Conservation (phyloP, 192 early-diverging fungal genomes). For the Lunasporangiospora selenospora region DNA sequence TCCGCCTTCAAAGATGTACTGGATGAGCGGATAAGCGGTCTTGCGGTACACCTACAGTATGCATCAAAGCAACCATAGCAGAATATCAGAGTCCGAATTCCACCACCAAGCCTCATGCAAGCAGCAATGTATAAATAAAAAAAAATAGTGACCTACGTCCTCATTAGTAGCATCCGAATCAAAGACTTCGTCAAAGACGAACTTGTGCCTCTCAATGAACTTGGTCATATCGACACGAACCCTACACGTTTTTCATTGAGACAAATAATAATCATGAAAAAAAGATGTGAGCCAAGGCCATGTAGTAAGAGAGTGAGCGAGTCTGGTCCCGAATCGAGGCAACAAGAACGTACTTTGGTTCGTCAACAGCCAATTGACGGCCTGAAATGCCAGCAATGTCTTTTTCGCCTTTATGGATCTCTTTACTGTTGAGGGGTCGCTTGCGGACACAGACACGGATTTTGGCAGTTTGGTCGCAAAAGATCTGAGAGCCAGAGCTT, state of each 20-base stretch:
- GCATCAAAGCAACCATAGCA: background rate
- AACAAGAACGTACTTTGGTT: constrained; percentile 82
- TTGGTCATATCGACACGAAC: constrained; percentile 95
- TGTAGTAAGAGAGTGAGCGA: background rate
- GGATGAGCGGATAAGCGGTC: constrained; percentile 92
- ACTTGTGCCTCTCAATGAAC: constrained; percentile 94
- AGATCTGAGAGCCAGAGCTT: constrained; percentile 11
- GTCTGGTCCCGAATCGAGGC: background rate
- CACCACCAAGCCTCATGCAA: background rate
- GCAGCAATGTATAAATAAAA: background rate
- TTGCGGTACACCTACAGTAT: constrained; percentile 74
- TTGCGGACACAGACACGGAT: constrained; percentile 99
- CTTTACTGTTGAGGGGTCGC: constrained; percentile 90
- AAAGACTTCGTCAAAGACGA: constrained; percentile 98
- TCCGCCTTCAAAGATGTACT: constrained; percentile 94
- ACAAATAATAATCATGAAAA: background rate
- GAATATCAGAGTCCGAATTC: background rate
- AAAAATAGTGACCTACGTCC: constrained; percentile 55
- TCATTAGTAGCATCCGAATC: constrained; percentile 81
- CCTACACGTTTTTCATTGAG: too few species aligned
- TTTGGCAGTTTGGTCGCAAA: constrained; percentile 73
- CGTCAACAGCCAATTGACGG: constrained; percentile 84
- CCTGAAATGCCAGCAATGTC: constrained; percentile 78
- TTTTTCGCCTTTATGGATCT: constrained; percentile 78
- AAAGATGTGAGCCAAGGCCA: background rate